Conservation (phyloP, 140 eudicot species). For the Stevia rebaudiana region DNA sequence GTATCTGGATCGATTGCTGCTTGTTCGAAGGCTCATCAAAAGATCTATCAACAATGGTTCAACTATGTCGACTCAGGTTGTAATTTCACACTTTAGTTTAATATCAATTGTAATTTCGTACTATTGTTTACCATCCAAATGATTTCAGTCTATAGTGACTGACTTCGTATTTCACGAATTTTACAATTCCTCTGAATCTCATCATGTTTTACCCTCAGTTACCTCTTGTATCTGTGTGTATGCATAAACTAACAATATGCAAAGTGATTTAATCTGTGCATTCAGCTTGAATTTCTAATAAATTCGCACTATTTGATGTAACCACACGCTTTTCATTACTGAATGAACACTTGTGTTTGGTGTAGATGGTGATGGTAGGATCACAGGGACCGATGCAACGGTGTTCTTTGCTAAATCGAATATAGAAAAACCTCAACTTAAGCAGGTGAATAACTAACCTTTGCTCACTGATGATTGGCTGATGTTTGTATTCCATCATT, state of each 20-base stretch:
- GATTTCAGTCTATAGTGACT: neutral
- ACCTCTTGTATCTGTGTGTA: neutral
- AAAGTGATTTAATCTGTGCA: neutral
- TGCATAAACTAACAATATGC: too few species aligned
- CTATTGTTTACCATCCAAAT: neutral
- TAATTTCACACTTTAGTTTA: neutral
- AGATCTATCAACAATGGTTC: slow-evolving; percentile 83
- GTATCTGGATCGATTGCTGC: slow-evolving; percentile 41
- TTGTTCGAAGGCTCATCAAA: slow-evolving; percentile 55
- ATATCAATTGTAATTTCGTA: neutral
- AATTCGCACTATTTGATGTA: neutral
- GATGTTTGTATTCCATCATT: too few species aligned
- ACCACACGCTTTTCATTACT: neutral
- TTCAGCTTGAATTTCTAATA: neutral
- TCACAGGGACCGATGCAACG: slow-evolving; percentile 71
- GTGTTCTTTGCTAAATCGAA: slow-evolving; percentile 62
- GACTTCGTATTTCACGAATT: neutral
- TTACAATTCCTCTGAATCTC: too few species aligned
- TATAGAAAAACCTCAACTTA: slow-evolving; percentile 61
- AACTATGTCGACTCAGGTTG: slow-evolving; percentile 71
- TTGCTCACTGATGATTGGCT: too few species aligned
- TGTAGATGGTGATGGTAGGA: slow-evolving; percentile 69
- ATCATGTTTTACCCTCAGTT: too few species aligned
- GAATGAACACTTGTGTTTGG: neutral
- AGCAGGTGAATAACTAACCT: slow-evolving; percentile 44